Percentiles rank a stretch among this genome's conserved stretches.
Evolutionary conservation across 2,329 filamentous ascomycete species (phyloP).

Genomic region (Cyphellophora attinorum): DNA sequence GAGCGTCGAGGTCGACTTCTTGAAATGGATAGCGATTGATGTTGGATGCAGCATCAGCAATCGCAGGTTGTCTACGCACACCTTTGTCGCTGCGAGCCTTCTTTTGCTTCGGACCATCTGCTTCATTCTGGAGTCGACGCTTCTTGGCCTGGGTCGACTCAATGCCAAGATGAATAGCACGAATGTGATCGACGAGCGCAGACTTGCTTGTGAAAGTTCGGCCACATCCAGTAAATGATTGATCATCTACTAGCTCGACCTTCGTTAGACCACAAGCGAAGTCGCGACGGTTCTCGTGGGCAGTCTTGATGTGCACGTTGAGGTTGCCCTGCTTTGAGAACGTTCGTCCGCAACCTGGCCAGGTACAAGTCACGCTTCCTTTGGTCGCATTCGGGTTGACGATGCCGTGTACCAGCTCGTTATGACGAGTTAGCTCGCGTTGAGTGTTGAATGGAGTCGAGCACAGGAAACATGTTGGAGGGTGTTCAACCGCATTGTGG

Average conservation of each 20-base stretch:
- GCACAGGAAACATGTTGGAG: slow-evolving; percentile 65
- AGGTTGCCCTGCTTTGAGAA: slow-evolving; percentile 83
- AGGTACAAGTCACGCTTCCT: slow-evolving; percentile 49
- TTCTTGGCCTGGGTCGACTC: slow-evolving; percentile 21
- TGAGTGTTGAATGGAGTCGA: slow-evolving; percentile 57
- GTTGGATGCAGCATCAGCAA: slow-evolving; percentile 25
- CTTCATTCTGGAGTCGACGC: slow-evolving; percentile 6
- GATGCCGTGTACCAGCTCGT: slow-evolving; percentile 64
- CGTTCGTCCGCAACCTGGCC: slow-evolving; percentile 58
- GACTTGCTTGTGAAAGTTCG: slow-evolving; percentile 67
- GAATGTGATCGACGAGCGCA: slow-evolving; percentile 73
- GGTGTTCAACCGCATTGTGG: slow-evolving; percentile 65
- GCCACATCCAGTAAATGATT: slow-evolving; percentile 56
- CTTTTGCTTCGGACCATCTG: background rate
- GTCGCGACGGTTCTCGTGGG: slow-evolving; percentile 62
- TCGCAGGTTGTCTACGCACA: slow-evolving; percentile 17
- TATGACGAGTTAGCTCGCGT: slow-evolving; percentile 62
- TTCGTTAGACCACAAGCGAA: slow-evolving; percentile 71
- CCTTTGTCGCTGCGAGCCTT: slow-evolving; percentile 18
- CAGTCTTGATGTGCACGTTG: slow-evolving; percentile 65
- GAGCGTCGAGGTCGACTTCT: background rate
- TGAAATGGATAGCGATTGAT: slow-evolving; percentile 15
- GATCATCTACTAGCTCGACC: slow-evolving; percentile 39
- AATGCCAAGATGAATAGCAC: slow-evolving; percentile 68
- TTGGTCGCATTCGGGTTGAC: slow-evolving; percentile 25